Base-by-base conservation (phyloP, 805 yeast species). In the Yueomyces sp. region DNA sequence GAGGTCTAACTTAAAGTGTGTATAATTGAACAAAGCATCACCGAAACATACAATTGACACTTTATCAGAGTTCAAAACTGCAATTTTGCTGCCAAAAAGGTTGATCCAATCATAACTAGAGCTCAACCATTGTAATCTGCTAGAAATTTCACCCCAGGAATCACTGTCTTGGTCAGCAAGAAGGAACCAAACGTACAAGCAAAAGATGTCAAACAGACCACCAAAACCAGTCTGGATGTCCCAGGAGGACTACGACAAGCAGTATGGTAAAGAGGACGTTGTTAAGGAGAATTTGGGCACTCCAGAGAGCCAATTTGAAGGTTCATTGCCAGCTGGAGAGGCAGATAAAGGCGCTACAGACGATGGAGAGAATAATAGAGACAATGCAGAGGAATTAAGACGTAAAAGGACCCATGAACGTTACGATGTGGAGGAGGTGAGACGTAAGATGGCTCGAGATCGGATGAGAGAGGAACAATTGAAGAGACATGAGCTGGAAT, bases 171-270 rank as follows among this genome's bases (percentile, higher is more conserved):
- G 33, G 9, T 9, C 6, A 30, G 2, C 9, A 30, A 30, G 9
- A 6, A 6, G 6, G 33, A 30, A 30, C n/a, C 19, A 32, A 3
- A 27, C 37, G 34, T 43, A 30, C 31, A 41, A 37, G 9, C 9
- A 30, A 6, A 30, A 30, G 33, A 30, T 30, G 33, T 30, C 33
- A 30, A 6, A 6, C 6, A 53, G 44, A 38, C 64, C 65, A 30
- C 64, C 61, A 28, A 63, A 61, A 42, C 64, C 66, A 40, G 56
- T 59, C 40, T 58, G 64, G 61, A 62, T 62, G 66, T 59, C 65
- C 42, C 62, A 63, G 42, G 63, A 61, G 45, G 64, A 62, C 42
- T 59, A 60, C 44, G 60, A 62, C 48, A 50, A 51, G 38, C 56
- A 59, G 44, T 57, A 59, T 49, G 36, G 36, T n/a, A 12, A 12